Percentiles rank a stretch among this genome's conserved stretches.
Evolutionary conservation across 2,329 filamentous ascomycete species (phyloP).

Genomic region (Metarhizium album): DNA sequence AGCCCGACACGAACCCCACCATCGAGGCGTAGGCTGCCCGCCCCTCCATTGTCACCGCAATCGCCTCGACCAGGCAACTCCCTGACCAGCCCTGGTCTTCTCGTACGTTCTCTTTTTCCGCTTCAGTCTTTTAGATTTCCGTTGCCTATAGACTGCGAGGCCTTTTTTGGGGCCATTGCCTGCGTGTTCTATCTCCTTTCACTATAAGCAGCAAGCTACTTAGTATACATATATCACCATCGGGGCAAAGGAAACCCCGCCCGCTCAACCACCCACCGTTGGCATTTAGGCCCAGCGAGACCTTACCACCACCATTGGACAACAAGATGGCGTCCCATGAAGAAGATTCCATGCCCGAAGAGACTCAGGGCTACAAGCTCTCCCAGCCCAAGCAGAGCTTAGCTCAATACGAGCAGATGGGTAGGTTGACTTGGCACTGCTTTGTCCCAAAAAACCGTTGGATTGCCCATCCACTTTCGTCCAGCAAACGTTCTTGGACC

Average conservation of each 20-base stretch:
- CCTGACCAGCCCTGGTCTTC: conserved; percentile 7
- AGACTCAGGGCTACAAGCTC: conserved; percentile 94
- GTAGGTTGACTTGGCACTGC: conserved; percentile 38
- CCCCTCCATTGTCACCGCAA: conserved; percentile 26
- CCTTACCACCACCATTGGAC: not conserved
- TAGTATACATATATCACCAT: not conserved
- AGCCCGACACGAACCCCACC: conserved; percentile 5
- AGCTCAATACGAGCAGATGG: conserved; percentile 87
- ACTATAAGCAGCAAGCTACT: not conserved
- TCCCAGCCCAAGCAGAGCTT: conserved; percentile 94
- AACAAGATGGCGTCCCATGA: conserved; percentile 52
- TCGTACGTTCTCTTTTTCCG: not conserved
- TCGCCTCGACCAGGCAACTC: conserved; percentile 5
- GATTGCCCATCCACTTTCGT: too few relatives aligned
- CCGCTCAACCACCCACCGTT: not conserved
- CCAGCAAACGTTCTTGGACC: too few relatives aligned
- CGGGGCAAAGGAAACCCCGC: not conserved
- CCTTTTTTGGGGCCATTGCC: too few relatives aligned
- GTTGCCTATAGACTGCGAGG: not conserved
- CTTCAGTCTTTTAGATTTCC: not conserved
- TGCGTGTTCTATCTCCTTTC: not conserved
- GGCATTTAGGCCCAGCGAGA: not conserved
- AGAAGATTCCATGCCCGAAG: conserved; percentile 77
- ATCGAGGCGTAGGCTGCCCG: conserved; percentile 3
- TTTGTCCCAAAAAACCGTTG: not conserved